Evolutionary conservation across 73 alveolate species (phyloP).

Genomic region (Tetrahymena borealis): DNA sequence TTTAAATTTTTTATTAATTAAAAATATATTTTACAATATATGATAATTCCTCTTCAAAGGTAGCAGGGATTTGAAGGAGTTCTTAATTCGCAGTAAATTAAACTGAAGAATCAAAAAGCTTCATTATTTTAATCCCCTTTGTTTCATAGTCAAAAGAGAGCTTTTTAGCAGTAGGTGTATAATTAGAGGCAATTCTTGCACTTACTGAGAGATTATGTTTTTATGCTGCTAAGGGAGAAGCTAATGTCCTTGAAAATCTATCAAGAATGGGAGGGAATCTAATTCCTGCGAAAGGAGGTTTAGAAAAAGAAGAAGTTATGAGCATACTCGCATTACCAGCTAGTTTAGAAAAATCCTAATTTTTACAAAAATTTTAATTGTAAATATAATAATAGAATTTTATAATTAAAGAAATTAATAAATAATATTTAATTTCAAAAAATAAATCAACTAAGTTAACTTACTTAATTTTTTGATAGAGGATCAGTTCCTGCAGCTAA

Average conservation of each 20-base stretch:
- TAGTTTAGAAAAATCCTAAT: slow-evolving; percentile 64
- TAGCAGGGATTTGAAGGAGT: slow-evolving; percentile 57
- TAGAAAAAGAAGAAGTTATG: slow-evolving; percentile 59
- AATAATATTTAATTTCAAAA: neutral
- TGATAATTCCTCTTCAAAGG: slow-evolving; percentile 53
- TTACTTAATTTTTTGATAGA: slow-evolving; percentile 49
- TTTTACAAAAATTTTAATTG: too few relatives aligned
- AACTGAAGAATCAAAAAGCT: slow-evolving; percentile 56
- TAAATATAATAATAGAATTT: too few relatives aligned
- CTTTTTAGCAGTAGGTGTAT: slow-evolving; percentile 68
- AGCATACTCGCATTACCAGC: slow-evolving; percentile 64
- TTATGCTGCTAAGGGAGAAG: slow-evolving; percentile 85
- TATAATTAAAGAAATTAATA: too few relatives aligned
- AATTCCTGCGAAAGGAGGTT: slow-evolving; percentile 72
- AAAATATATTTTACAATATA: slow-evolving; percentile 48
- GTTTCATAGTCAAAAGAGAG: slow-evolving; percentile 75
- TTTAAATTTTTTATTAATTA: too few relatives aligned
- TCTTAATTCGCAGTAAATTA: slow-evolving; percentile 60
- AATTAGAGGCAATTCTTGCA: slow-evolving; percentile 79
- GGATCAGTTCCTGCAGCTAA: slow-evolving; percentile 90
- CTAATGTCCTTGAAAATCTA: slow-evolving; percentile 89
- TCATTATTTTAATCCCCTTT: slow-evolving; percentile 63
- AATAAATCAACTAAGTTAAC: neutral
- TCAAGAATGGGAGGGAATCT: slow-evolving; percentile 94
- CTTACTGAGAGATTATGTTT: slow-evolving; percentile 76